These are phyloP conservation scores for Yamagishiella unicocca DNA, from an alignment of 139 green algal genomes.

Conservation along the genomic window DNA sequence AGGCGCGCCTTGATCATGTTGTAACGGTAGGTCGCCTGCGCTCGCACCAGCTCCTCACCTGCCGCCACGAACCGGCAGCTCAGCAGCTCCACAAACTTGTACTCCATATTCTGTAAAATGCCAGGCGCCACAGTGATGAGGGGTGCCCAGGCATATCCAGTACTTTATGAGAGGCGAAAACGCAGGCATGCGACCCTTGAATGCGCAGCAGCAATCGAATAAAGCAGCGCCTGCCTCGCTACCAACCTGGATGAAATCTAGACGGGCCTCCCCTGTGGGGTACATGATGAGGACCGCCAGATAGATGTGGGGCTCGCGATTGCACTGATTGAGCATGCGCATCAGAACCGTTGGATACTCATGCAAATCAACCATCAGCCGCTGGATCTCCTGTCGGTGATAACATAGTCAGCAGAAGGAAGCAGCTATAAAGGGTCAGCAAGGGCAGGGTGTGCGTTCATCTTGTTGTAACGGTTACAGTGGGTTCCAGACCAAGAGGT, in stretches of 20 bases:
- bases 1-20: conserved; percentile 77
- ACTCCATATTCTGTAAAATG: conserved; percentile 81
- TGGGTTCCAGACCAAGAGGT: too few relatives aligned
- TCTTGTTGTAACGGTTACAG: too few relatives aligned
- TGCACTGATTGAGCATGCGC: conserved; percentile 75
- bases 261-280: conserved; percentile 63
- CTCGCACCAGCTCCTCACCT: conserved; percentile 71
- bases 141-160: too few relatives aligned
- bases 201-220: too few relatives aligned
- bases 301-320: conserved; percentile 72
- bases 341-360: conserved; percentile 74
- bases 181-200: too few relatives aligned
- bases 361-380: conserved; percentile 78
- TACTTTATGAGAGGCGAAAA: too few relatives aligned
- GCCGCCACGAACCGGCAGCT: conserved; percentile 63
- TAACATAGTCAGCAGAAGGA: too few relatives aligned
- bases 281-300: conserved; percentile 75
- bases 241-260: conserved; percentile 77
- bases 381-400: conserved; percentile 67
- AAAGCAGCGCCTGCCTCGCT: too few relatives aligned
- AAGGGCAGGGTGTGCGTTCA: too few relatives aligned
- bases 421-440: too few relatives aligned
- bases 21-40: conserved; percentile 65
- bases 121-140: background rate
- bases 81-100: conserved; percentile 91